Evolutionary conservation across 805 yeast genomes (phyloP).

Genomic region (Torulaspora gathmanii): DNA sequence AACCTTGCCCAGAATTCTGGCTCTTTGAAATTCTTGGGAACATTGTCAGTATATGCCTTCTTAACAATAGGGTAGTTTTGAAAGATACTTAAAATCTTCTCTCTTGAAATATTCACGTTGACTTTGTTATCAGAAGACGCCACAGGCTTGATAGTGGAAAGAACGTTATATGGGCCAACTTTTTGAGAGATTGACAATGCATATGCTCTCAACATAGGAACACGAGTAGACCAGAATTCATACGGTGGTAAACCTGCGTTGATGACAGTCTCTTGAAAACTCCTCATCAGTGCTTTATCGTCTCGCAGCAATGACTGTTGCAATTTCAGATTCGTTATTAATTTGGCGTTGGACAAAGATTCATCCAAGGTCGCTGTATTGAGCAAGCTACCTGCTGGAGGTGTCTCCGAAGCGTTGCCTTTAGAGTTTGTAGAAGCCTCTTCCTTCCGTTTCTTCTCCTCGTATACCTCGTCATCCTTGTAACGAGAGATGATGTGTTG

Average conservation of each 20-base stretch:
- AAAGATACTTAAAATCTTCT: constrained; percentile 82
- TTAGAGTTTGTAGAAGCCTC: constrained; percentile 11
- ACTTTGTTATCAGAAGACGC: constrained; percentile 91
- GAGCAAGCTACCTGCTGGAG: constrained; percentile 33
- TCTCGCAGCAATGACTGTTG: constrained; percentile 75
- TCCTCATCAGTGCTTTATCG: constrained; percentile 61
- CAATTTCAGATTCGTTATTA: constrained; percentile 65
- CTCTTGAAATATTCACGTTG: constrained; percentile 86
- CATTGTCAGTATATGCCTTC: constrained; percentile 83
- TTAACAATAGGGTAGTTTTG: constrained; percentile 89
- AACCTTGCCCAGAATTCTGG: constrained; percentile 96
- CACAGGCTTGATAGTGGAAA: constrained; percentile 89
- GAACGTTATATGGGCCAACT: constrained; percentile 87
- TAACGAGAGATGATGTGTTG: constrained; percentile 66
- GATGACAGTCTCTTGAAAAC: constrained; percentile 85
- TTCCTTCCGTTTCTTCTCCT: constrained; percentile 34
- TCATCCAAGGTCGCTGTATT: constrained; percentile 40
- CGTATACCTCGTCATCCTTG: constrained; percentile 47
- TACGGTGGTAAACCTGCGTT: constrained; percentile 67
- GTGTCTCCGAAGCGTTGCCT: constrained; percentile 21
- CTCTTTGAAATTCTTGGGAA: constrained; percentile 75
- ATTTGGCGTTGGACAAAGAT: constrained; percentile 50
- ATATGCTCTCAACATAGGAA: constrained; percentile 74
- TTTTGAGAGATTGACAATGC: constrained; percentile 82
- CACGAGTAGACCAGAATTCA: constrained; percentile 82